Conservation (phyloP, 2,329 filamentous ascomycete genomes). For the Drechslera avenae region DNA sequence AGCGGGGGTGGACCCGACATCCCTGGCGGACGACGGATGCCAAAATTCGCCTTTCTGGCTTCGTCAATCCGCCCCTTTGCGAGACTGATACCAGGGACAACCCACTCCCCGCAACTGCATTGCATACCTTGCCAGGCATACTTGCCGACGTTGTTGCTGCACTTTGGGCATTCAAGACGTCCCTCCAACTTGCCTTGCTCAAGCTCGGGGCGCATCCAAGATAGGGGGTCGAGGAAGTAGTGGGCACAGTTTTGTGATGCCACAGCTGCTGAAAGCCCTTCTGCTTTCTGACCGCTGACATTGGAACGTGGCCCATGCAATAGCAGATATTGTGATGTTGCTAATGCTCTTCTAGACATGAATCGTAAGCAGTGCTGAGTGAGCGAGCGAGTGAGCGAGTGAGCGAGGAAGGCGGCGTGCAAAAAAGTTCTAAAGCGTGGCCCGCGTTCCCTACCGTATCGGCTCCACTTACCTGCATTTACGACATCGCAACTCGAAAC, state of each 20-base stretch:
- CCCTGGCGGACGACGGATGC: constrained; percentile 45
- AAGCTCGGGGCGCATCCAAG: constrained; percentile 92
- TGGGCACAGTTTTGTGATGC: constrained; percentile 69
- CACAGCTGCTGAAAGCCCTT: constrained; percentile 8
- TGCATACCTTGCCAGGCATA: constrained; percentile 96
- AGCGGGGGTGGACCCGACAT: constrained; percentile 12
- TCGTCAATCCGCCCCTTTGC: constrained; percentile 84
- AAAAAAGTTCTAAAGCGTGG: too few relatives aligned
- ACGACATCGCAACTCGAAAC: constrained; percentile 77
- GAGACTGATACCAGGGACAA: constrained; percentile 87
- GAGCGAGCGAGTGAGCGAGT: constrained; percentile 16
- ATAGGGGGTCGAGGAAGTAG: constrained; percentile 87
- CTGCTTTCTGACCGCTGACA: constrained; percentile 16
- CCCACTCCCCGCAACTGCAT: constrained; percentile 89
- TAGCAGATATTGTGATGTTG: constrained; percentile 70
- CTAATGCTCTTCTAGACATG: constrained; percentile 59
- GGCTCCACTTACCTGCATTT: constrained; percentile 73
- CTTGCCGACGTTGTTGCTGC: constrained; percentile 81
- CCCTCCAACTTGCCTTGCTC: constrained; percentile 83
- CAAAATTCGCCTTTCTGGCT: constrained; percentile 44
- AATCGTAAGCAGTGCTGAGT: constrained; percentile 33
- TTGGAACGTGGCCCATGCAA: constrained; percentile 58
- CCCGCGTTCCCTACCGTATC: not conserved
- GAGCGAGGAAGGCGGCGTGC: not conserved
- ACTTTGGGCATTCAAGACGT: constrained; percentile 83